Evolutionary conservation across 1,139 yeast species (phyloP), one percentile per base, ranked within the genome.

Genomic region (Scheffersomyces stambukii): DNA sequence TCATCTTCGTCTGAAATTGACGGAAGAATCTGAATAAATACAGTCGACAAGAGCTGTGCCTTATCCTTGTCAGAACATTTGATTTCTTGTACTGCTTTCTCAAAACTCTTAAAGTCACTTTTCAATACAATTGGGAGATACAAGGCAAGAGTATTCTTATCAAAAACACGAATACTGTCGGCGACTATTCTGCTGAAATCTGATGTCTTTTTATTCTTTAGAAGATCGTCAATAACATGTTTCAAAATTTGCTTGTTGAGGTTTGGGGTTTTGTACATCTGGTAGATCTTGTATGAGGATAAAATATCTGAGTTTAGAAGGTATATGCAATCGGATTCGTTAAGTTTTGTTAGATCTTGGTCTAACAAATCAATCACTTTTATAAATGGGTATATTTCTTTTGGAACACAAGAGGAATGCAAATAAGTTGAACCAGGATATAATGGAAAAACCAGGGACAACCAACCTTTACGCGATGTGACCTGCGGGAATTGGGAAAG

Each of bases 401-500:
- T 10, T 3, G 32, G 32, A 12, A 25, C 13, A 8, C 19, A 7
- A 6, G 22, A n/a, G 15, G 21, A 19, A 2, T 16, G 13, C 16
- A 26, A 9, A 10, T 25, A 14, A 7, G 36, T 32, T 8, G 33
- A 24, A 13, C 26, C 26, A 9, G 21, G 27, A 26, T 26, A 32
- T 10, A 11, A 18, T n/a, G 37, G 34, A 9, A 36, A 27, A 7
- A 34, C 23, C 23, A 25, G 29, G 8, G 29, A 29, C 13, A 36
- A n/a, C 36, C 37, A 36, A 8, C 40, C 40, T 12, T 21, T 29
- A 4, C 21, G 24, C 3, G 21, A 19, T 5, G 26, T 22, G n/a
- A 36, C 27, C 10, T 32, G 10, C 6, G 30, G 32, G 13, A 11
- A 27, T 20, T 29, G 24, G 9, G 28, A 14, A 9, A 34, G 17